These are phyloP conservation scores for Psilocybe subaeruginosa DNA, from an alignment of 768 basidiomycete species.

Conservation along the genomic window DNA sequence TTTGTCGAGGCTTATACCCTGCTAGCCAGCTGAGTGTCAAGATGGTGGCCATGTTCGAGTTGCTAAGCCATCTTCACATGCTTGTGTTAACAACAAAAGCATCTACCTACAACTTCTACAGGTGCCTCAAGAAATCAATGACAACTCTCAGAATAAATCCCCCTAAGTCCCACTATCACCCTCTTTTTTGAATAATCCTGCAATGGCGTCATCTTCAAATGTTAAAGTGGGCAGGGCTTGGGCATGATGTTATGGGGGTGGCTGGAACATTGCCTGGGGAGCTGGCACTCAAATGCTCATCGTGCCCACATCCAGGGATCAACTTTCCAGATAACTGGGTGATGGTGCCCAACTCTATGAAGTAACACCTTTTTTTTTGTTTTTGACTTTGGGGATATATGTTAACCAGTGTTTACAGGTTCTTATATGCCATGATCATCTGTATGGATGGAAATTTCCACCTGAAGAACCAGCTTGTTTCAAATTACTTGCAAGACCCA, in stretches of 20 bases:
- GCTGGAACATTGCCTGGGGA: slow-evolving; percentile 24
- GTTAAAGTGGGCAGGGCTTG: slow-evolving; percentile 27
- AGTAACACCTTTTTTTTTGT: neutral
- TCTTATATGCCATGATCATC: neutral
- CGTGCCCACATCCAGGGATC: slow-evolving; percentile 29
- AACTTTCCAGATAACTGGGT: slow-evolving; percentile 27
- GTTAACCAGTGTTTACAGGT: neutral
- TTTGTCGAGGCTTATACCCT: slow-evolving; percentile 4
- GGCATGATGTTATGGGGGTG: slow-evolving; percentile 23
- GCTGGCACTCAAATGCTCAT: slow-evolving; percentile 26
- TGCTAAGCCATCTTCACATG: slow-evolving; percentile 2
- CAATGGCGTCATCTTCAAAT: slow-evolving; percentile 29
- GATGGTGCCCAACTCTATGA: slow-evolving; percentile 6
- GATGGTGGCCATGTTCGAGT: neutral
- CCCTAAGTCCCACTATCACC: neutral
- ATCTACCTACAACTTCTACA: slow-evolving; percentile 7
- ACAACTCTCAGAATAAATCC: neutral
- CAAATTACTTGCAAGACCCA: slow-evolving; percentile 6
- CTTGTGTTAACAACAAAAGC: slow-evolving; percentile 8
- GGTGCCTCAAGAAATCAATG: neutral
- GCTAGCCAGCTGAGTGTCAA: neutral
- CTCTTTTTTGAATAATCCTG: neutral
- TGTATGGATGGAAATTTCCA: slow-evolving; percentile 2
- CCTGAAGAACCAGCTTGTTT: slow-evolving; percentile 11
- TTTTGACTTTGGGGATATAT: too few relatives aligned